A percentile compares a stretch with the other conserved stretches of the same genome.
Conservation (phyloP, 176 grass and related monocot species). For the Carex myosuroides region DNA sequence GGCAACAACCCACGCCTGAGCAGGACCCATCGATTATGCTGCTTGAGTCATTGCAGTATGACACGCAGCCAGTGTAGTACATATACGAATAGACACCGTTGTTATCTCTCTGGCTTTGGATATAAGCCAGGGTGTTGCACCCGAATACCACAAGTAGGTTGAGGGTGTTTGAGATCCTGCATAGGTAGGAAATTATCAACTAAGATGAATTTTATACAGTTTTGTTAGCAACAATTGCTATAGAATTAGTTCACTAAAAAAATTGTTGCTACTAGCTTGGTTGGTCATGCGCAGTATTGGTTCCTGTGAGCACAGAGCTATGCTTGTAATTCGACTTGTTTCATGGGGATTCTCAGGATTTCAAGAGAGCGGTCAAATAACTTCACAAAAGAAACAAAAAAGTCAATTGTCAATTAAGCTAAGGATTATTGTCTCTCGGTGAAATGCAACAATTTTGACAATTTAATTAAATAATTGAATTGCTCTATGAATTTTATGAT, state of each 20-base stretch:
- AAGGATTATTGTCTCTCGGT: neutral
- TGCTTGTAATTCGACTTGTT: no score
- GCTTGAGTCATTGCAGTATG: neutral
- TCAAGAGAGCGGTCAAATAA: neutral
- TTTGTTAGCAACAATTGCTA: neutral
- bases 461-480: no score
- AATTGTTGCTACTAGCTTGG: neutral
- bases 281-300: neutral
- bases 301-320: neutral
- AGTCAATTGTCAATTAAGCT: neutral
- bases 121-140: slow-evolving; percentile 59
- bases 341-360: no score
- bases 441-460: no score
- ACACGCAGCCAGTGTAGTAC: slow-evolving; percentile 33
- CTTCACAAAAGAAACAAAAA: neutral
- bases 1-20: slow-evolving; percentile 72
- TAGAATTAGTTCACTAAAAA: neutral
- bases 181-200: neutral
- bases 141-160: slow-evolving; percentile 73
- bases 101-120: slow-evolving; percentile 12
- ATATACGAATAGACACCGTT: slow-evolving; percentile 26
- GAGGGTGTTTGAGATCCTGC: slow-evolving; percentile 42
- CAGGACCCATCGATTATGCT: slow-evolving; percentile 39
- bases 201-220: neutral
- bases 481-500: no score